Percentiles rank a stretch among this genome's conserved stretches.
Conservation (phyloP, 257 asterid species). For the Thymus mandschuricus region DNA sequence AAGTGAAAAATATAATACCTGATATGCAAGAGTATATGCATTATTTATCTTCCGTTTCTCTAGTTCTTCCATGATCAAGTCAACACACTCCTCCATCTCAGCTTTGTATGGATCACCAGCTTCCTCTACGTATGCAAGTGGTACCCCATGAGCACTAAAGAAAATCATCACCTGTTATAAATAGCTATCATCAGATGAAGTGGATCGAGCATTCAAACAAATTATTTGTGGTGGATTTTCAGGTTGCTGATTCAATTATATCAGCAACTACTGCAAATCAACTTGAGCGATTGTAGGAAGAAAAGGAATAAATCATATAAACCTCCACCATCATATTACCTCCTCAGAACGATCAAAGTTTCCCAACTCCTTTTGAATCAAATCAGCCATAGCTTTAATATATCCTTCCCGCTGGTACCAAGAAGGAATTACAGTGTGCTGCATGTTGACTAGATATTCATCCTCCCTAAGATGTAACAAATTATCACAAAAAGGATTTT, state of each 20-base stretch:
- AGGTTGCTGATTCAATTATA: slow-evolving; percentile 18
- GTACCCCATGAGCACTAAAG: slow-evolving; percentile 99
- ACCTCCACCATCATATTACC: slow-evolving; percentile 50
- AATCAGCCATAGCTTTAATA: slow-evolving; percentile 91
- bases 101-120: slow-evolving; percentile 99
- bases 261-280: slow-evolving; percentile 6
- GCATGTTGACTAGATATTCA: slow-evolving; percentile 97
- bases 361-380: slow-evolving; percentile 83
- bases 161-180: slow-evolving; percentile 86
- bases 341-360: slow-evolving; percentile 74
- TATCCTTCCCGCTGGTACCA: slow-evolving; percentile 99
- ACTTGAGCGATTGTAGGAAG: slow-evolving; percentile 21
- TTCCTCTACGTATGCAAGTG: slow-evolving; percentile 97
- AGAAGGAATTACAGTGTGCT: slow-evolving; percentile 98
- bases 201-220: slow-evolving; percentile 1
- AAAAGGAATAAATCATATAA: slow-evolving; percentile 11
- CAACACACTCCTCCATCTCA: slow-evolving; percentile 99
- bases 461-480: slow-evolving; percentile 74
- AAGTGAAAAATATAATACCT: slow-evolving; percentile 52
- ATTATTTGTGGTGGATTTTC: neutral
- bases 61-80: slow-evolving; percentile 95
- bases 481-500: slow-evolving; percentile 33
- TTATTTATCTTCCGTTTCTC: slow-evolving; percentile 71
- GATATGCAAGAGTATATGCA: slow-evolving; percentile 92
- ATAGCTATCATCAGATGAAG: slow-evolving; percentile 26